phyloP scores from a whole-genome alignment of 1,284 basidiomycete species.

The Spongiforma sp. region DNA sequence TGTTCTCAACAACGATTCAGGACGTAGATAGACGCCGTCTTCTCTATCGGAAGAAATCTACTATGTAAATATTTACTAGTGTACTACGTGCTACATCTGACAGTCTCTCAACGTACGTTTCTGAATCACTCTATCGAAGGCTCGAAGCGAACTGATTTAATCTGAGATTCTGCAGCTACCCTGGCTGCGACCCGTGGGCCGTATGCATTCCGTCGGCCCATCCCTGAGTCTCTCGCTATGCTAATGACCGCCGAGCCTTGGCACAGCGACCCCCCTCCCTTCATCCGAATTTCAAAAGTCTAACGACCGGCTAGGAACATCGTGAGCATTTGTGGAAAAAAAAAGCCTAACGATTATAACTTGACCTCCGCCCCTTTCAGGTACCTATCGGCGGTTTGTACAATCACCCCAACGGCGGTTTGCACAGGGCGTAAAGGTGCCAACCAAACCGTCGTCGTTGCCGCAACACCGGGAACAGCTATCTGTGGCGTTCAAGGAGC shows the following conservation, averaged over 20 bases:
- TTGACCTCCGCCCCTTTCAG: slow-evolving; percentile 39
- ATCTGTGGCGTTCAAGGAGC: slow-evolving; percentile 71
- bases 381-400: slow-evolving; percentile 79
- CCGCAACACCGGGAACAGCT: slow-evolving; percentile 74
- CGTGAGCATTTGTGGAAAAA: no score
- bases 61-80: no score
- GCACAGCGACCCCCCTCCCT: slow-evolving; percentile 72
- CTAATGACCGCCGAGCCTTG: slow-evolving; percentile 15
- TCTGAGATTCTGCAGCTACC: slow-evolving; percentile 43
- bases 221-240: slow-evolving; percentile 7
- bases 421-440: slow-evolving; percentile 76
- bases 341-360: slow-evolving; percentile 8
- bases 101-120: no score
- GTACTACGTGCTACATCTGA: no score
- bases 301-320: slow-evolving; percentile 83
- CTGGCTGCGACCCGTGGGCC: slow-evolving; percentile 62
- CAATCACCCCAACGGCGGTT: slow-evolving; percentile 82
- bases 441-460: slow-evolving; percentile 70
- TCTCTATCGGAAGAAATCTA: no score
- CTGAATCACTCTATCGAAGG: no score
- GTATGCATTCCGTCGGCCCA: slow-evolving; percentile 39
- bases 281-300: slow-evolving; percentile 80
- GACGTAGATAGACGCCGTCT: no score
- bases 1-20: no score
- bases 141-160: slow-evolving; percentile 11